phyloP scores from a whole-genome alignment of 805 yeast genomes.

The Saturnispora gosingensis region DNA sequence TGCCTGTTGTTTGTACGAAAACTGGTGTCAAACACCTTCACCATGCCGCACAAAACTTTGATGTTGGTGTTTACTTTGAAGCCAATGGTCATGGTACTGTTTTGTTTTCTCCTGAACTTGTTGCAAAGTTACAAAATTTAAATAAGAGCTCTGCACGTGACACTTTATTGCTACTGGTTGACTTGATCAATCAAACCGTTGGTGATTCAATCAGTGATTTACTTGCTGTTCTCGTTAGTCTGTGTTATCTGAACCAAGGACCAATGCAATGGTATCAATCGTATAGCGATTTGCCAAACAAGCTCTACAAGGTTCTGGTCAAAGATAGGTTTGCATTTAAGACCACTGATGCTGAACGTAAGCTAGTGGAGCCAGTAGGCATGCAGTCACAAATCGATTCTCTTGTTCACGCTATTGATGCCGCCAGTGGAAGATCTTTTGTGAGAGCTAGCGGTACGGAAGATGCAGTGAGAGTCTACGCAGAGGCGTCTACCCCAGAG shows the following conservation, averaged over 20 bases:
- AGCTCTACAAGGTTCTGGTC: slow-evolving; percentile 71
- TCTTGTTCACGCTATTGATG: slow-evolving; percentile 35
- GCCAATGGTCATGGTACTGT: slow-evolving; percentile 99
- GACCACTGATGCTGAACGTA: slow-evolving; percentile 88
- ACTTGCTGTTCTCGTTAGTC: slow-evolving; percentile 62
- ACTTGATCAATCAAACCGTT: slow-evolving; percentile 90
- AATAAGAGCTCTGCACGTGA: slow-evolving; percentile 32
- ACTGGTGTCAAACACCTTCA: slow-evolving; percentile 97
- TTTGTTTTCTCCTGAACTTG: slow-evolving; percentile 51
- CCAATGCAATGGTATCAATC: slow-evolving; percentile 68
- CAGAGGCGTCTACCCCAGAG: slow-evolving; percentile 60
- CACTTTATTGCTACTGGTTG: slow-evolving; percentile 50
- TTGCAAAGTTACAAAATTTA: slow-evolving; percentile 32
- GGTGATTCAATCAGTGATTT: slow-evolving; percentile 97
- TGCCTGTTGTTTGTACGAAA: slow-evolving; percentile 82
- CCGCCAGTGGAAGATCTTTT: slow-evolving; percentile 62
- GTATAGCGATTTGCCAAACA: slow-evolving; percentile 82
- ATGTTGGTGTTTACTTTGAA: slow-evolving; percentile 91
- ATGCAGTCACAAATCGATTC: slow-evolving; percentile 66
- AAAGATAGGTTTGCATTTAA: slow-evolving; percentile 69
- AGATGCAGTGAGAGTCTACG: slow-evolving; percentile 92
- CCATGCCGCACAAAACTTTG: slow-evolving; percentile 79
- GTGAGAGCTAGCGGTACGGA: slow-evolving; percentile 98
- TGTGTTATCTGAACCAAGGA: slow-evolving; percentile 34
- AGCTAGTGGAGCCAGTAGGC: slow-evolving; percentile 65